These are phyloP conservation scores for Marasmius oreades DNA, from an alignment of 1,284 basidiomycete genomes.

Conservation along the genomic window DNA sequence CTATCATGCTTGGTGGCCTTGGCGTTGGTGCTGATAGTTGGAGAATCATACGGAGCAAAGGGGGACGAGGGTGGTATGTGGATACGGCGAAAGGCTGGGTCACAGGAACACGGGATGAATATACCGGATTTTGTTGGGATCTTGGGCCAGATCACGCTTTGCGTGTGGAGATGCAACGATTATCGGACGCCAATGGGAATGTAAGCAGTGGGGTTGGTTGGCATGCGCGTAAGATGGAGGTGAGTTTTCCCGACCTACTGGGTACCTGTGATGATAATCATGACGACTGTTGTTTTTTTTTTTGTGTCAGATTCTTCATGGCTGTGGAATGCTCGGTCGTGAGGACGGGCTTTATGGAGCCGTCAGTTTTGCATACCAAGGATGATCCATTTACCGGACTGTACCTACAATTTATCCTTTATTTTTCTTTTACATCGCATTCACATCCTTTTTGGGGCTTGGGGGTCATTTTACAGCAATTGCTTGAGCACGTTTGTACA, in stretches of 20 bases:
- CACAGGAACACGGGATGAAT: slow-evolving; percentile 30
- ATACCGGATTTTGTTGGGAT: slow-evolving; percentile 53
- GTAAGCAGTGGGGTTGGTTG: slow-evolving; percentile 90
- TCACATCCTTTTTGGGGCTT: no score
- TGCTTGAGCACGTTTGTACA: no score
- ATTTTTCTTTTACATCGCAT: no score
- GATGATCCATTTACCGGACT: slow-evolving; percentile 35
- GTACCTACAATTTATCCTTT: no score
- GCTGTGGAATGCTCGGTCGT: slow-evolving; percentile 86
- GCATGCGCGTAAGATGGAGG: slow-evolving; percentile 98
- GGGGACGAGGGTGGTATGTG: slow-evolving; percentile 94
- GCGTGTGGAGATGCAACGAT: slow-evolving; percentile 61
- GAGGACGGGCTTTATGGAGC: slow-evolving; percentile 95
- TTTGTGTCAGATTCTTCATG: slow-evolving; percentile 75
- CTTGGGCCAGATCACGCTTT: slow-evolving; percentile 63
- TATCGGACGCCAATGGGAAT: slow-evolving; percentile 85
- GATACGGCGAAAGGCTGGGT: slow-evolving; percentile 85
- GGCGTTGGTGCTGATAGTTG: slow-evolving; percentile 79
- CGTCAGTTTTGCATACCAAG: slow-evolving; percentile 87
- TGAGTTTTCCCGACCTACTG: slow-evolving; percentile 34
- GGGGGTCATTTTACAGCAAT: no score
- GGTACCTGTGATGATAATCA: background rate
- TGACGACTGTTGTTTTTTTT: slow-evolving; percentile 11
- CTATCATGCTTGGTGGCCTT: slow-evolving; percentile 68
- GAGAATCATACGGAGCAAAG: slow-evolving; percentile 88